These are phyloP conservation scores for Leccinellum luteum DNA, from an alignment of 768 basidiomycete species.

Conservation along the genomic window DNA sequence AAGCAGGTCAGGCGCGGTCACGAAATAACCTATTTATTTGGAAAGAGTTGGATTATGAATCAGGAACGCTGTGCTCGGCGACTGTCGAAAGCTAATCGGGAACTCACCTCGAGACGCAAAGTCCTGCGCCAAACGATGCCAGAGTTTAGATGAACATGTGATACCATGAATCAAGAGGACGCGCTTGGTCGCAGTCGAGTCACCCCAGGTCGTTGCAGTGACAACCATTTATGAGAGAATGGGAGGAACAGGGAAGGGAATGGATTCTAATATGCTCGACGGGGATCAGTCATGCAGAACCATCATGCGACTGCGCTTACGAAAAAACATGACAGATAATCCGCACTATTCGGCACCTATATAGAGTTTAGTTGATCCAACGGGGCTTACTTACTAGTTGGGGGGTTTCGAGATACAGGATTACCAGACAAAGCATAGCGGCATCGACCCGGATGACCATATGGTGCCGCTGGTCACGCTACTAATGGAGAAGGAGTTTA, in stretches of 20 bases:
- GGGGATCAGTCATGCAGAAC: too few species aligned
- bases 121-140: conserved; percentile 12
- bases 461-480: too few species aligned
- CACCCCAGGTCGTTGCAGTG: conserved; percentile 13
- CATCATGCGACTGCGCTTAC: too few species aligned
- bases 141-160: conserved; percentile 10
- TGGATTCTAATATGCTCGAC: neutral
- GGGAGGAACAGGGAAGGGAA: neutral
- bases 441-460: too few species aligned
- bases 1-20: conserved; percentile 23
- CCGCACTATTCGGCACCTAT: neutral
- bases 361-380: neutral
- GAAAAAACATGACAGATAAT: neutral
- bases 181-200: conserved; percentile 14
- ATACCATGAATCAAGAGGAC: conserved; percentile 24
- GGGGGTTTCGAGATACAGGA: too few species aligned
- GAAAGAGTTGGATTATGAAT: neutral
- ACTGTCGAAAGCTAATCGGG: neutral
- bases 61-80: neutral
- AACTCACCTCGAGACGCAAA: conserved; percentile 18
- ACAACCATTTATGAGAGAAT: neutral
- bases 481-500: too few species aligned
- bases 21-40: conserved; percentile 20
- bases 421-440: too few species aligned
- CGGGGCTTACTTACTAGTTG: too few species aligned